A percentile compares a stretch with the other conserved stretches of the same genome.
Evolutionary conservation across 169 alveolate genomes (phyloP).

Genomic region (Plasmodium coatneyi): DNA sequence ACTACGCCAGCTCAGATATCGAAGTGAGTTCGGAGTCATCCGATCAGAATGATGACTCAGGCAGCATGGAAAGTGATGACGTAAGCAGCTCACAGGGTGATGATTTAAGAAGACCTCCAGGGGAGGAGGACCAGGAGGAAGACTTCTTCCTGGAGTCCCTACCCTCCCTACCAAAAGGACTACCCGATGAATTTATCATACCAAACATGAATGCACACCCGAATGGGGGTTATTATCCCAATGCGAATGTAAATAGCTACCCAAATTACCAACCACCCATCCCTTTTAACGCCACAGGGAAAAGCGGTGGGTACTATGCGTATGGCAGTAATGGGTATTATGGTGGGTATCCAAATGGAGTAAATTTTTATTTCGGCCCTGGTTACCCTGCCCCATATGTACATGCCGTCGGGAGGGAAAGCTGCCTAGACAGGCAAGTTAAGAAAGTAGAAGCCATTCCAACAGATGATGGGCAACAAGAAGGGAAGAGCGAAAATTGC

Average conservation of each 20-base stretch:
- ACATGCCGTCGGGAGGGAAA: not conserved
- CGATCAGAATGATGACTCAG: not conserved
- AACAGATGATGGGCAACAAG: not conserved
- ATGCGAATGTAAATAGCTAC: not conserved
- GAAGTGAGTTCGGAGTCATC: not conserved
- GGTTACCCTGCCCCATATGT: not conserved
- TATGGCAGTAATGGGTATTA: slow-evolving; percentile 2
- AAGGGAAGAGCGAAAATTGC: not conserved
- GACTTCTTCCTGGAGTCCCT: slow-evolving; percentile 56
- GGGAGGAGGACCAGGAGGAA: not conserved
- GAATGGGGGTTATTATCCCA: not conserved
- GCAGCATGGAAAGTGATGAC: not conserved
- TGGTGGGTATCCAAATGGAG: not conserved
- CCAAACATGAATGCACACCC: not conserved
- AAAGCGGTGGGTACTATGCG: not conserved
- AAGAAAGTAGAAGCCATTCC: not conserved
- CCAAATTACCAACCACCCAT: not conserved
- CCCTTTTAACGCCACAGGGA: not conserved
- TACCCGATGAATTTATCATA: slow-evolving; percentile 22
- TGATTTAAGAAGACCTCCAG: not conserved
- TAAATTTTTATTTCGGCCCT: not conserved
- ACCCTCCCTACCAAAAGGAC: slow-evolving; percentile 64
- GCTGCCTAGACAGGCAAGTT: not conserved
- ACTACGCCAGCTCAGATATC: not conserved
- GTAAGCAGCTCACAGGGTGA: not conserved